Percentiles rank a stretch among this genome's conserved stretches.
Conservation (phyloP, 371 early-diverging fungal species). For the Mortierella sp. region DNA sequence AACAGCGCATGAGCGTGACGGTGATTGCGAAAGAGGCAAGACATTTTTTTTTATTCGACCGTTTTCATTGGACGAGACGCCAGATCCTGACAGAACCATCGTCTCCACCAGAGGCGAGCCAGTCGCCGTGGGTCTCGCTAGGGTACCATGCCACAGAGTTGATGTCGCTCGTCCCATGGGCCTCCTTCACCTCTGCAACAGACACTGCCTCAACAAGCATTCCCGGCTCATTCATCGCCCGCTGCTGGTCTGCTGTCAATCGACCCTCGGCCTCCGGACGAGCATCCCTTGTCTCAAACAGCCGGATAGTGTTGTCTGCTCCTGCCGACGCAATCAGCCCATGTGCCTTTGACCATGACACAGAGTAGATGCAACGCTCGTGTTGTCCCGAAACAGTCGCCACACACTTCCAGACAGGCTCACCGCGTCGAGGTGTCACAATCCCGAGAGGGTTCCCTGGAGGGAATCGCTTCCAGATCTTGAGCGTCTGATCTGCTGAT, state of each 20-base stretch:
- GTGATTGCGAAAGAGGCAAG: neutral
- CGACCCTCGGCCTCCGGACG: constrained; percentile 8
- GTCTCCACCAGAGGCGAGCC: constrained; percentile 90
- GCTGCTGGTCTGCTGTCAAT: constrained; percentile 28
- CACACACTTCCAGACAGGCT: constrained; percentile 78
- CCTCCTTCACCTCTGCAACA: constrained; percentile 62
- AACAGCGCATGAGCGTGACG: neutral
- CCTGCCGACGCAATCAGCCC: constrained; percentile 84
- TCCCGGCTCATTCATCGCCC: constrained; percentile 41
- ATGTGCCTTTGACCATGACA: constrained; percentile 88
- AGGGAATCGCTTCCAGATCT: constrained; percentile 81
- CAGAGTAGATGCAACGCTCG: constrained; percentile 88
- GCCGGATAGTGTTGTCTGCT: constrained; percentile 85
- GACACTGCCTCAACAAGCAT: constrained; percentile 35
- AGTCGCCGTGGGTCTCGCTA: constrained; percentile 65
- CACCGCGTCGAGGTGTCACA: constrained; percentile 60
- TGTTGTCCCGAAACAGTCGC: constrained; percentile 78
- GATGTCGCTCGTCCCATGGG: constrained; percentile 89
- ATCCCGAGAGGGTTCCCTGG: constrained; percentile 64
- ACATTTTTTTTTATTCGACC: neutral
- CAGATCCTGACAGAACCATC: constrained; percentile 89
- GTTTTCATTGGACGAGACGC: constrained; percentile 45
- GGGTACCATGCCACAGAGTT: constrained; percentile 94
- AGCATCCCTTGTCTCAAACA: constrained; percentile 67
- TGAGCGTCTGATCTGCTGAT: constrained; percentile 89